Evolutionary conservation across 2,329 filamentous ascomycete genomes (phyloP), one percentile per base, ranked within the genome.

Genomic region (Bipolaris gigantea): DNA sequence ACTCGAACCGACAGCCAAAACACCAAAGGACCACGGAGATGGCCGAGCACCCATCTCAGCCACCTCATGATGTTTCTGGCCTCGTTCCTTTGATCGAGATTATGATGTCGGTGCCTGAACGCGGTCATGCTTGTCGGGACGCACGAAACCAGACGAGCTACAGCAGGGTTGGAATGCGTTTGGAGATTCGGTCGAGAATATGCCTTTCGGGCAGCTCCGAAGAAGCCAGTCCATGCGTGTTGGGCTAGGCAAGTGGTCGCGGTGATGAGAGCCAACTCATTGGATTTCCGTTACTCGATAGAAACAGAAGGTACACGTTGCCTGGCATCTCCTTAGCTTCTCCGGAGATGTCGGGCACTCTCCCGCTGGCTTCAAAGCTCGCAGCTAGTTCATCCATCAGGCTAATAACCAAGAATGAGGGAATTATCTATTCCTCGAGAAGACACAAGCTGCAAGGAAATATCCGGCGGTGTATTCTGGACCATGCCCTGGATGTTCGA

Each of bases 221-320:
- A 39, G 38, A n/a, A 23, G 48, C 55, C 53, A 58, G 23, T 27
- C 43, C 48, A 45, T 43, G 41, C 51, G 38, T 34, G 41, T 54
- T 34, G 48, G 48, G 58, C 56, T 65, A 59, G 56, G 44, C 36
- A 41, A 41, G 41, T 45, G 56, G 53, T 54, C 47, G 54, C 59
- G 46, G 48, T 53, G 47, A 48, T 50, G 53, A 53, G 43, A 39
- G 46, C 56, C 54, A 55, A 41, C 48, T 53, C 44, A 48, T 64
- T 64, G 56, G 38, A 39, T 65, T 69, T 67, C 58, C 57, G 55
- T 72, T 64, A 71, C 67, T 72, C 69, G 68, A 73, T 71, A 42
- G 45, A 46, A 52, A 70, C 72, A 66, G 70, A 73, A 65, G 30
- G 56, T 63, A 64, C 59, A 62, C 60, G 63, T 60, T 57, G 56